Base-by-base conservation (phyloP, 2,329 filamentous ascomycete genomes). In the Colletotrichum echinochloae region DNA sequence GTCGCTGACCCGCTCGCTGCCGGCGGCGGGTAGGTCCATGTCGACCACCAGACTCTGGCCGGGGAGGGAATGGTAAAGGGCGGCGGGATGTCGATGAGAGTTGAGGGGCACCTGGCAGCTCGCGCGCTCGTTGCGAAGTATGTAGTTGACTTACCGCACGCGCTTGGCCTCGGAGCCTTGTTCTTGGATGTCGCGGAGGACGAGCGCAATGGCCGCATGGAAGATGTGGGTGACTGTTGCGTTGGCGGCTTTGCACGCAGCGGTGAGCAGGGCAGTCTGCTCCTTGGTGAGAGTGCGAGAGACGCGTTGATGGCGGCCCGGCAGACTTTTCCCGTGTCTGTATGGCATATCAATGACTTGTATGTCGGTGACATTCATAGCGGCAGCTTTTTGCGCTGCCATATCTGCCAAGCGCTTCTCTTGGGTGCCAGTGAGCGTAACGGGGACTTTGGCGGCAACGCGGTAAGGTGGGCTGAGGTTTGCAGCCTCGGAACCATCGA, bases 31-130 rank as follows among this genome's bases (percentile, higher is more conserved):
- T 0, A 76, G 51, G 1, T 70, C 65, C 74, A 79, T 74, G 18
- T 78, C 75, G 0, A 81, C 75, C 0, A 73, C 57, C 0, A 81
- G 61, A 2, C 73, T 77, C 1, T 74, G 67, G 0, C 74, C 75
- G 0, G 77, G 77, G 0, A 79, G 63, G 0, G 79, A 81, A 63
- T 81, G 77, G 4, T 81, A 81, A 0, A 80, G 70, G 2, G 74
- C 52, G 0, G 74, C 76, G 0, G 79, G 61, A 48, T 81, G 79
- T 0, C 62, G 4, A 1, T 67, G 16, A 0, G 72, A 72, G 39
- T 67, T 74, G 5, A 76, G 81, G 0, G 78, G 78, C 4, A 69
- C 30, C 0, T 20, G 16, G 23, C 78, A 81, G 11, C 49, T 73
- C 0, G 64, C 18, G 1, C 78, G 74, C 48, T 80, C 79, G 46